A percentile compares a stretch with the other conserved stretches of the same genome.
These are phyloP conservation scores for Aurantiochytrium sp. DNA, from an alignment of 108 stramenopile genomes.

Conservation along the genomic window DNA sequence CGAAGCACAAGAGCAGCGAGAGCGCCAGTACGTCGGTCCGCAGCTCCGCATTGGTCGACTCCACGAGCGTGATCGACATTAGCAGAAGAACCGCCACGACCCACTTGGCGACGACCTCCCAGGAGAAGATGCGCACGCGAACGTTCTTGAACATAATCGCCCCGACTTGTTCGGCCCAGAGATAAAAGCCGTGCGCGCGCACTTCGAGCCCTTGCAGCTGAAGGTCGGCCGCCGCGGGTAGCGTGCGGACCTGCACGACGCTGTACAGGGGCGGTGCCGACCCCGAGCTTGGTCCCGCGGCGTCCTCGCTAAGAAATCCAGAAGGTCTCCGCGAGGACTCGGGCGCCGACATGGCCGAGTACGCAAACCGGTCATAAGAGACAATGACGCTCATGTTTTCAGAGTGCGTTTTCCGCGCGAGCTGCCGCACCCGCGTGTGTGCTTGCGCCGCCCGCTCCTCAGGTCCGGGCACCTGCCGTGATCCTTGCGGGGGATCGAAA, in stretches of 20 bases:
- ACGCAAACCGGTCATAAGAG: background rate
- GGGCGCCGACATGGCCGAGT: background rate
- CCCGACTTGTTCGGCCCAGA: background rate
- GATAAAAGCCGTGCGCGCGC: background rate
- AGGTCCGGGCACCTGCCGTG: no score
- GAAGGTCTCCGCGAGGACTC: background rate
- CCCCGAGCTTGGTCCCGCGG: no score
- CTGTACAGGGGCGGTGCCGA: background rate
- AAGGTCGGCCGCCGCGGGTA: background rate
- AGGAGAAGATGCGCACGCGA: background rate
- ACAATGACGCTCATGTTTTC: background rate
- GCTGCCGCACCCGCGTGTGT: background rate
- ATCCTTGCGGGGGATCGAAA: no score
- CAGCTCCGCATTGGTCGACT: background rate
- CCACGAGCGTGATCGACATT: background rate
- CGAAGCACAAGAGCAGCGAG: background rate
- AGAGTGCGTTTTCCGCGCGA: background rate
- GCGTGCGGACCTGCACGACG: background rate
- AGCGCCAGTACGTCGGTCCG: background rate
- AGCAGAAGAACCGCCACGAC: background rate
- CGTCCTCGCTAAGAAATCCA: background rate
- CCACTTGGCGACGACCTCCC: slow-evolving; percentile 1
- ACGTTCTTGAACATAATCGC: background rate
- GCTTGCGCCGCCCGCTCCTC: no score
- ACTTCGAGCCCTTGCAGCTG: background rate